These are phyloP conservation scores for Cryphonectria carpinicola DNA, from an alignment of 2,329 filamentous ascomycete genomes.

Conservation along the genomic window DNA sequence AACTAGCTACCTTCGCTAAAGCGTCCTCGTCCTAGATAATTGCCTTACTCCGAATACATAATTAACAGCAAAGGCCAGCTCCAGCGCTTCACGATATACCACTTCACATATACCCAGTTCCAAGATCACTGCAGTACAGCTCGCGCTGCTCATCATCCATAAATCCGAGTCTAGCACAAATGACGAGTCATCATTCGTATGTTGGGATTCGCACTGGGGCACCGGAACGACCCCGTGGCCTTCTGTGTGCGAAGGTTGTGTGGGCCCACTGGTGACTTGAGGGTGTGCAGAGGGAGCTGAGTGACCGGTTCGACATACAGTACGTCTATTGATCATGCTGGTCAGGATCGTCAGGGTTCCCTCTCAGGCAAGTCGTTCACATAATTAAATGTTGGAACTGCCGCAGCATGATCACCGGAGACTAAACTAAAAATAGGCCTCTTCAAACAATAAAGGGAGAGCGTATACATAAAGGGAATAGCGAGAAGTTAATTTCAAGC, in stretches of 20 bases:
- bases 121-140: not conserved
- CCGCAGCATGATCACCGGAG: not conserved
- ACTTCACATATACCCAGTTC: not conserved
- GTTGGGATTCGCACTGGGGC: not conserved
- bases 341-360: not conserved
- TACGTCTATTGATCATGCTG: not conserved
- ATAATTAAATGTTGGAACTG: not conserved
- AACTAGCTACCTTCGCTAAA: not conserved
- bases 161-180: not conserved
- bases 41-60: not conserved
- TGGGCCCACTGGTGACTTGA: not conserved
- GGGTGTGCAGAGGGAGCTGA: slow-evolving; percentile 12
- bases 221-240: slow-evolving; percentile 8
- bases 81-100: not conserved
- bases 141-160: not conserved
- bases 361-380: not conserved
- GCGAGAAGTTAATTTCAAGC: not conserved
- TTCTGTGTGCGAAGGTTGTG: not conserved
- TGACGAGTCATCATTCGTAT: not conserved
- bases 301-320: not conserved
- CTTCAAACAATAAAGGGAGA: not conserved
- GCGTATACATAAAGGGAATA: not conserved
- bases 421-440: not conserved
- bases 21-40: not conserved
- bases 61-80: not conserved